Conservation (phyloP, 1,139 yeast genomes). For the Pichia sp. region DNA sequence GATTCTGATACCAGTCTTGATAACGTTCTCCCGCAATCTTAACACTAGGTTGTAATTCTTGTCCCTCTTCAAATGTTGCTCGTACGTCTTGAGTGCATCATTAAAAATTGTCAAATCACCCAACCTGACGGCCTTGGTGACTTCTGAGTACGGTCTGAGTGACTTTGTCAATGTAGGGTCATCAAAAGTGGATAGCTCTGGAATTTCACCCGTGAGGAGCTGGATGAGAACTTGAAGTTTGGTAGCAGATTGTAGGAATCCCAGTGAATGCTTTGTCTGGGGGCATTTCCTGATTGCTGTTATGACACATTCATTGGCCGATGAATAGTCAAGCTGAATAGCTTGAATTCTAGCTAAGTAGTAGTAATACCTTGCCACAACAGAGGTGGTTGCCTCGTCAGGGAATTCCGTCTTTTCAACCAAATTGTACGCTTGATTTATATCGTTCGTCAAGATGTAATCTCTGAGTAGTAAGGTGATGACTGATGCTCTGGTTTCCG, state of each 20-base stretch:
- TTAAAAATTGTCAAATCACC: slow-evolving; percentile 87
- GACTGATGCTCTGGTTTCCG: slow-evolving; percentile 83
- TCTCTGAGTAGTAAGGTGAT: slow-evolving; percentile 79
- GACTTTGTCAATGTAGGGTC: slow-evolving; percentile 51
- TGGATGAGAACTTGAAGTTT: slow-evolving; percentile 86
- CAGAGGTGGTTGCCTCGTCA: slow-evolving; percentile 73
- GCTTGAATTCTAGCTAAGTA: slow-evolving; percentile 87
- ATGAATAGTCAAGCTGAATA: slow-evolving; percentile 85
- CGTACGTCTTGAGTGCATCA: slow-evolving; percentile 62
- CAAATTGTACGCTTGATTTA: slow-evolving; percentile 82
- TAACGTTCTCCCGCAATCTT: slow-evolving; percentile 92
- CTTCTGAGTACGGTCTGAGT: slow-evolving; percentile 74
- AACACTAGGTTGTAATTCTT: slow-evolving; percentile 80
- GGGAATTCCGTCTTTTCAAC: slow-evolving; percentile 90
- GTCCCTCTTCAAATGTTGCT: slow-evolving; percentile 59
- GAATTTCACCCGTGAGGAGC: slow-evolving; percentile 93
- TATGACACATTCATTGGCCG: slow-evolving; percentile 83
- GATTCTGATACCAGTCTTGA: slow-evolving; percentile 94
- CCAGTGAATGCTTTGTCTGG: slow-evolving; percentile 75
- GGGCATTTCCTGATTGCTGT: slow-evolving; percentile 98
- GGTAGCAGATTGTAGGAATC: slow-evolving; percentile 85
- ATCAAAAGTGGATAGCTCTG: slow-evolving; percentile 80
- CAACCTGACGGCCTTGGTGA: slow-evolving; percentile 84
- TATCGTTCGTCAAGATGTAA: slow-evolving; percentile 71
- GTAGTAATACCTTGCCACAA: slow-evolving; percentile 86